A percentile compares a stretch with the other conserved stretches of the same genome.
Evolutionary conservation across 352 stramenopile genomes (phyloP).

Genomic region (Phytophthora tentaculata): DNA sequence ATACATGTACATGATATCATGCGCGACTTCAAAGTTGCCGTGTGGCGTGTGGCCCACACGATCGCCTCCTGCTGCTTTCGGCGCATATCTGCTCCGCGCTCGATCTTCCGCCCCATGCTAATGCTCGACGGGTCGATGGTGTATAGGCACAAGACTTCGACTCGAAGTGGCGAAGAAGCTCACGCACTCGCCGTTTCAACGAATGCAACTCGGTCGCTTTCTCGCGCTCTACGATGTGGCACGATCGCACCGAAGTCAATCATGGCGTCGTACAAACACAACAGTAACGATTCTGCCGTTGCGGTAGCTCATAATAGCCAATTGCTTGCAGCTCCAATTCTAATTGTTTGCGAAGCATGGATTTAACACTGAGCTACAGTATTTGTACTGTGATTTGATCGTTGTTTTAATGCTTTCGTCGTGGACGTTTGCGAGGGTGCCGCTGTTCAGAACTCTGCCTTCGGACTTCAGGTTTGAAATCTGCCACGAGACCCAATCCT

Average conservation of each 20-base stretch:
- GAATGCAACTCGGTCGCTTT: conserved; percentile 2
- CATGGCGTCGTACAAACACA: conserved; percentile 9
- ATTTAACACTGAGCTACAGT: too few relatives aligned
- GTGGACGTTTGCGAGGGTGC: too few relatives aligned
- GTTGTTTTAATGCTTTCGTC: too few relatives aligned
- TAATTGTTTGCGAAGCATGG: too few relatives aligned
- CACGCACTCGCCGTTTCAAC: conserved; percentile 10
- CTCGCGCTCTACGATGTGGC: conserved; percentile 10
- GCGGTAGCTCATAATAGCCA: too few relatives aligned
- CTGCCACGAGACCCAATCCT: conserved; percentile 16
- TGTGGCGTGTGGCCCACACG: conserved; percentile 14
- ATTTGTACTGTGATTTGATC: too few relatives aligned
- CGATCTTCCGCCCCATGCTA: conserved; percentile 17
- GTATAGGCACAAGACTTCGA: background rate
- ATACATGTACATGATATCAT: background rate
- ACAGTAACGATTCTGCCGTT: background rate
- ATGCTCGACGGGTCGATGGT: conserved; percentile 4
- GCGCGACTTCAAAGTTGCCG: conserved; percentile 6
- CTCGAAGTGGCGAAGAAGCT: conserved; percentile 14
- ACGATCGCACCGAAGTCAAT: conserved; percentile 11
- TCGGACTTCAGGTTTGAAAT: too few relatives aligned
- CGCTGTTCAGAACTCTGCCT: background rate
- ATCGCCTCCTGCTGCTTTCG: conserved; percentile 27
- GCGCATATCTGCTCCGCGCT: conserved; percentile 6
- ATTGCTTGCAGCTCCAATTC: too few relatives aligned